Evolutionary conservation across 768 basidiomycete species (phyloP).

Genomic region (Amanita rimosa): DNA sequence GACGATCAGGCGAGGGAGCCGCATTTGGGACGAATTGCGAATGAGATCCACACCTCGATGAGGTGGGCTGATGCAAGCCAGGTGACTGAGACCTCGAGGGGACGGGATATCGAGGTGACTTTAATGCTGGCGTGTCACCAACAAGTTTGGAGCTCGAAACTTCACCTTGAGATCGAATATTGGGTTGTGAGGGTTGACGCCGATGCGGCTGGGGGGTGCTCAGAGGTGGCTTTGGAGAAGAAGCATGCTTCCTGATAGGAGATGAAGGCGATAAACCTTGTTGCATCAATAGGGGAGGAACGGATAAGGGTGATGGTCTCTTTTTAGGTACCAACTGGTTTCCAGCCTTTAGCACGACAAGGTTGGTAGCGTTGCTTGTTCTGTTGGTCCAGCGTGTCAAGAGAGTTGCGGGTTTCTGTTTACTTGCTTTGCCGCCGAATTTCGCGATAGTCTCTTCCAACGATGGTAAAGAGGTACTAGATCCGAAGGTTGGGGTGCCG

Average conservation of each 20-base stretch:
- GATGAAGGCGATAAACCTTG: slow-evolving; percentile 10
- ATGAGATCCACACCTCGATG: slow-evolving; percentile 1
- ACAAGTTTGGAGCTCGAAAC: slow-evolving; percentile 10
- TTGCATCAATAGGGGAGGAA: slow-evolving; percentile 11
- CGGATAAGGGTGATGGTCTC: slow-evolving; percentile 19
- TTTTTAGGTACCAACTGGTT: slow-evolving; percentile 12
- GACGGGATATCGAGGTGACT: slow-evolving; percentile 4
- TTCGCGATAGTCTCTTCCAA: slow-evolving; percentile 31
- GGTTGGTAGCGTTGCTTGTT: not conserved
- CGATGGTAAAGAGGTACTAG: slow-evolving; percentile 33
- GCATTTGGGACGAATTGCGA: not conserved
- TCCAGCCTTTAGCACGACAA: not conserved
- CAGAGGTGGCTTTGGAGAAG: not conserved
- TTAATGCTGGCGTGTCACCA: slow-evolving; percentile 10
- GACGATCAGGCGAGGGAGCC: slow-evolving; percentile 2
- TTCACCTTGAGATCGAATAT: not conserved
- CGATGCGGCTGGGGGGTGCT: not conserved
- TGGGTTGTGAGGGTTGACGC: not conserved
- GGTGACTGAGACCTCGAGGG: slow-evolving; percentile 6
- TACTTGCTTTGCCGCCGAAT: slow-evolving; percentile 17
- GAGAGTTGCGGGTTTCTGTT: slow-evolving; percentile 4
- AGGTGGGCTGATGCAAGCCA: not conserved
- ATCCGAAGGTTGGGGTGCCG: slow-evolving; percentile 54
- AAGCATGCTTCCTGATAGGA: slow-evolving; percentile 5
- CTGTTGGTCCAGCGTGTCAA: not conserved